Percentiles rank a stretch among this genome's conserved stretches.
Conservation (phyloP, 2,329 filamentous ascomycete species). For the Ophiocordyceps unilateralis region DNA sequence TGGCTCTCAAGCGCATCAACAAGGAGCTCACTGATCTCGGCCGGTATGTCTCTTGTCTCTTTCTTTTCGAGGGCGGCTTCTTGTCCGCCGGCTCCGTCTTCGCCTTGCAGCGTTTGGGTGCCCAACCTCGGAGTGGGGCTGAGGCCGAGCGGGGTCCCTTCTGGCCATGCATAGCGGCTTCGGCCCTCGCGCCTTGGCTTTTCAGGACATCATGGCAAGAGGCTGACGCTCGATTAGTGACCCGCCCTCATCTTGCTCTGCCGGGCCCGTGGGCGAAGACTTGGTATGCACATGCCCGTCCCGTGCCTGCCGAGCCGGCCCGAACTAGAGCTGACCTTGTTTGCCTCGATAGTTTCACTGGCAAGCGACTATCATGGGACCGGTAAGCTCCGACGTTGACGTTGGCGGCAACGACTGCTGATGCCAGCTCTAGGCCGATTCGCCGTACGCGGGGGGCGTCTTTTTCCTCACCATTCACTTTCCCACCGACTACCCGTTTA, state of each 20-base stretch:
- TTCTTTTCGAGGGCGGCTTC: background rate
- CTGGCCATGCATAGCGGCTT: background rate
- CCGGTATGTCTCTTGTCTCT: conserved; percentile 42
- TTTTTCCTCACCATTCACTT: conserved; percentile 99
- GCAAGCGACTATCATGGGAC: conserved; percentile 99
- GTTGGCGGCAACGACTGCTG: background rate
- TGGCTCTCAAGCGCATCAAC: conserved; percentile 90
- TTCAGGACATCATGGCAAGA: too few species aligned
- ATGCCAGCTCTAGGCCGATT: conserved; percentile 52
- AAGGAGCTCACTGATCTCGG: conserved; percentile 84
- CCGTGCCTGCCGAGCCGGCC: background rate
- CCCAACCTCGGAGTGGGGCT: conserved; percentile 20
- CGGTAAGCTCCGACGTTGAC: conserved; percentile 41
- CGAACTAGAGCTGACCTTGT: background rate
- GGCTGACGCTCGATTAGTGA: conserved; percentile 44
- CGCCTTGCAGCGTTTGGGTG: conserved; percentile 5
- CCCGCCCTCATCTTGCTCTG: conserved; percentile 95
- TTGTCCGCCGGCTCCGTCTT: background rate
- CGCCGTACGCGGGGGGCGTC: conserved; percentile 92
- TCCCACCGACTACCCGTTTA: conserved; percentile 99
- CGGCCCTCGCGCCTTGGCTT: background rate
- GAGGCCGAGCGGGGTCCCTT: conserved; percentile 17
- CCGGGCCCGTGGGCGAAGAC: conserved; percentile 92
- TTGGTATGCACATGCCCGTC: conserved; percentile 59
- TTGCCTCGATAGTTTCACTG: conserved; percentile 89